A percentile compares a stretch with the other conserved stretches of the same genome.
phyloP scores from a whole-genome alignment of 371 early-diverging fungal genomes.

The Entomophthora muscae region DNA sequence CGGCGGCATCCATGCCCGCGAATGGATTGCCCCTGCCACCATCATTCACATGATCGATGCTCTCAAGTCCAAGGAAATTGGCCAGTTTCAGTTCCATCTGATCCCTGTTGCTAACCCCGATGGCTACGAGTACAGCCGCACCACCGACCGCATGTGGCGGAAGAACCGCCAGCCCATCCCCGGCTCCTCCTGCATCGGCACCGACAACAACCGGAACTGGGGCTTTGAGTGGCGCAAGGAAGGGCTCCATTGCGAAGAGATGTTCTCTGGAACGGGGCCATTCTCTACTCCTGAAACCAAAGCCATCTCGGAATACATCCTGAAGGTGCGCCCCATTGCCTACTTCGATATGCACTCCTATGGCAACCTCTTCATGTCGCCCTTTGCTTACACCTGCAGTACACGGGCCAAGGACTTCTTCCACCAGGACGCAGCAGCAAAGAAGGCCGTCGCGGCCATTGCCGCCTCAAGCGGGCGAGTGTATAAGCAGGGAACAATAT shows the following conservation, averaged over 20 bases:
- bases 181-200: slow-evolving; percentile 18
- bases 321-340: slow-evolving; percentile 12
- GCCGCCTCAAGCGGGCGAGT: slow-evolving; percentile 23
- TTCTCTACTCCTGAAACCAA: slow-evolving; percentile 21
- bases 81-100: slow-evolving; percentile 19
- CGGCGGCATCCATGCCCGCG: slow-evolving; percentile 21
- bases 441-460: slow-evolving; percentile 22
- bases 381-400: slow-evolving; percentile 20
- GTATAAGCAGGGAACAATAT: slow-evolving; percentile 29
- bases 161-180: slow-evolving; percentile 27
- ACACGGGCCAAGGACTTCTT: slow-evolving; percentile 14
- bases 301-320: slow-evolving; percentile 24
- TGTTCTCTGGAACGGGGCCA: slow-evolving; percentile 19
- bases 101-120: slow-evolving; percentile 25
- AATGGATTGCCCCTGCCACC: slow-evolving; percentile 19
- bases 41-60: slow-evolving; percentile 18
- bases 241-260: slow-evolving; percentile 19
- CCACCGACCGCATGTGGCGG: slow-evolving; percentile 24
- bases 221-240: slow-evolving; percentile 19
- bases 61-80: slow-evolving; percentile 14
- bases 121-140: slow-evolving; percentile 24
- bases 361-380: slow-evolving; percentile 29
- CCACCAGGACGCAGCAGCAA: neutral
- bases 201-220: slow-evolving; percentile 22
- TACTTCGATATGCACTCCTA: slow-evolving; percentile 38